Evolutionary conservation across 192 early-diverging fungal genomes (phyloP), one percentile per base, ranked within the genome.

Genomic region (Linnemannia zychae): DNA sequence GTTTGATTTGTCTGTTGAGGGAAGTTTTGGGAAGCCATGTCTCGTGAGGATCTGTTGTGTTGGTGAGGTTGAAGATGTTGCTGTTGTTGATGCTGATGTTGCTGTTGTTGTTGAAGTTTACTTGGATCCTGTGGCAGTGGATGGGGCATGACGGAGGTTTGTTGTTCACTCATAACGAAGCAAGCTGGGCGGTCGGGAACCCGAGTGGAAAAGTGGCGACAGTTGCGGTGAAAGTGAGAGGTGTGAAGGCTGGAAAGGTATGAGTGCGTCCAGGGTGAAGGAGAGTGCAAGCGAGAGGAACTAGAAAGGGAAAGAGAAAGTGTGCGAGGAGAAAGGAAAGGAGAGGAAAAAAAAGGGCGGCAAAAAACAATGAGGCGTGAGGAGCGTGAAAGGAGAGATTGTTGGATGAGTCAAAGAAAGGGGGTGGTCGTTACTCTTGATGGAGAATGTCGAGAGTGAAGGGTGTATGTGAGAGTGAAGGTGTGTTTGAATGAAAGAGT

Each of bases 1-100:
- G 83, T 24, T 47, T 85, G 83, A 31, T 72, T 74, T 24, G 77
- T 79, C 65, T 79, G 78, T 57, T 85, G 83, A 33, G 83, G 83
- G 52, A 47, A 75, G 28, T 77, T 76, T 37, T 78, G 66, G 5
- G 77, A 33, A 7, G 83, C 70, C 40, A 79, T 74, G 60, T 85
- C 74, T 46, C 67, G 67, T 24, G 67, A 38, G n/a, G 76, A 78
- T 74, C 82, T 72, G 36, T 70, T 34, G 16, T 49, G 46, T 38
- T 73, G 72, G 18, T 53, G 72, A 1, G 34, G 72, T 52, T 71
- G 66, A 3, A 63, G 67, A 7, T 66, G 74, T 0, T 75, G 74
- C 7, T 31, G 71, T 36, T 57, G 50, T n/a, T 74, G 73, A 13
- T 24, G 71, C 24, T n/a, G 67, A 31, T n/a, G 76, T 31, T 65